These are phyloP conservation scores for Coprinellus micaceus DNA, from an alignment of 768 basidiomycete genomes.

Conservation along the genomic window DNA sequence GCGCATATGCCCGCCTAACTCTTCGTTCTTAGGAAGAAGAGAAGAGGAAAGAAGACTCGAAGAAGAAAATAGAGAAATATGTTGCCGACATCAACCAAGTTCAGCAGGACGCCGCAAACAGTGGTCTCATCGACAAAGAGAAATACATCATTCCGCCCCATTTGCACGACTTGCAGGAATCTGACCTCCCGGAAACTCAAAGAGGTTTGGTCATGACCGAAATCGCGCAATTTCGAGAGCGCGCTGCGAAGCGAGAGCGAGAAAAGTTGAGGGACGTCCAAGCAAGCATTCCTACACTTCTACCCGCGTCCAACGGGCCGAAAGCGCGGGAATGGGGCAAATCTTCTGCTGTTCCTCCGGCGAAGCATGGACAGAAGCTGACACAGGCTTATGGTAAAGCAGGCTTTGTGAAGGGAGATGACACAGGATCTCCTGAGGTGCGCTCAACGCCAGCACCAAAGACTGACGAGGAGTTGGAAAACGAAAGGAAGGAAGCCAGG, in stretches of 20 bases:
- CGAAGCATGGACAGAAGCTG: constrained; percentile 54
- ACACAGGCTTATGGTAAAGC: constrained; percentile 78
- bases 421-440: constrained; percentile 32
- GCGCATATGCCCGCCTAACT: constrained; percentile 2
- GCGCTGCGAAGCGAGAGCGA: constrained; percentile 85
- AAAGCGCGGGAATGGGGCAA: constrained; percentile 81
- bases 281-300: constrained; percentile 47
- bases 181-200: constrained; percentile 91
- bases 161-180: constrained; percentile 92
- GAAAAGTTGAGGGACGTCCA: constrained; percentile 83
- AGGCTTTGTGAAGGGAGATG: constrained; percentile 76
- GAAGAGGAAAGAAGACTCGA: constrained; percentile 55
- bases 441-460: constrained; percentile 39
- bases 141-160: constrained; percentile 94
- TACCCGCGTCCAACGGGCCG: constrained; percentile 63
- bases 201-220: constrained; percentile 93
- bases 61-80: constrained; percentile 58
- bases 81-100: constrained; percentile 68
- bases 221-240: constrained; percentile 94
- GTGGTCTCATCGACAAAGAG: constrained; percentile 74
- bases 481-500: constrained; percentile 71
- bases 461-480: constrained; percentile 88
- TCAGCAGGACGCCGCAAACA: constrained; percentile 73
- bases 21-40: constrained; percentile 62
- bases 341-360: constrained; percentile 30